phyloP scores from a whole-genome alignment of 129 eudicot species.

The Glebionis coronaria region DNA sequence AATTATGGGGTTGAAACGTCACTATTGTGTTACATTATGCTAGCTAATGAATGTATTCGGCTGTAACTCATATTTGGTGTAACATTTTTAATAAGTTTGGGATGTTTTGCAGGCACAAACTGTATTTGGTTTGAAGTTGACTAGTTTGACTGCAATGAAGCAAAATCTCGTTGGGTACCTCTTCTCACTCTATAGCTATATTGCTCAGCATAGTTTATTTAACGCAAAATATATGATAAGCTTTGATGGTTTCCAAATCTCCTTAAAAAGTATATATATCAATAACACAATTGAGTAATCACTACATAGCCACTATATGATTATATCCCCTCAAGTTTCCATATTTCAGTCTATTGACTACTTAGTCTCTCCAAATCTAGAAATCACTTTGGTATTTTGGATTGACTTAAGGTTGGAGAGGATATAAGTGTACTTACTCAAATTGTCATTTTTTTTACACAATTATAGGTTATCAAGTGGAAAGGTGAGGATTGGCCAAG shows the following conservation, averaged over 20 bases:
- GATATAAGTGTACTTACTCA: slow-evolving; percentile 23
- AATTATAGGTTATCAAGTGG: slow-evolving; percentile 47
- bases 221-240: slow-evolving; percentile 2
- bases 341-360: slow-evolving; percentile 10
- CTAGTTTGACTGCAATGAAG: slow-evolving; percentile 76
- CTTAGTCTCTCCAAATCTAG: neutral
- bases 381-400: slow-evolving; percentile 8
- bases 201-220: neutral
- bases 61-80: slow-evolving; percentile 9
- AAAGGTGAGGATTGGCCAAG: slow-evolving; percentile 71
- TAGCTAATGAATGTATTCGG: slow-evolving; percentile 7
- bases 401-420: neutral
- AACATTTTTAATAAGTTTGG: slow-evolving; percentile 10
- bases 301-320: neutral
- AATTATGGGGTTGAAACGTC: slow-evolving; percentile 4
- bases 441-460: neutral
- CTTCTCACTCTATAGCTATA: slow-evolving; percentile 17
- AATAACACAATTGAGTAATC: slow-evolving; percentile 9
- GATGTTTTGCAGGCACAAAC: slow-evolving; percentile 52
- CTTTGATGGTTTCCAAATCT: neutral
- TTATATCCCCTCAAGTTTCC: neutral
- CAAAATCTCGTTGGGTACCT: slow-evolving; percentile 67
- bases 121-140: slow-evolving; percentile 75
- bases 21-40: slow-evolving; percentile 7
- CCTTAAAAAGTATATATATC: neutral